Evolutionary conservation across 805 yeast species (phyloP).

Genomic region (Yamadazyma olivae): DNA sequence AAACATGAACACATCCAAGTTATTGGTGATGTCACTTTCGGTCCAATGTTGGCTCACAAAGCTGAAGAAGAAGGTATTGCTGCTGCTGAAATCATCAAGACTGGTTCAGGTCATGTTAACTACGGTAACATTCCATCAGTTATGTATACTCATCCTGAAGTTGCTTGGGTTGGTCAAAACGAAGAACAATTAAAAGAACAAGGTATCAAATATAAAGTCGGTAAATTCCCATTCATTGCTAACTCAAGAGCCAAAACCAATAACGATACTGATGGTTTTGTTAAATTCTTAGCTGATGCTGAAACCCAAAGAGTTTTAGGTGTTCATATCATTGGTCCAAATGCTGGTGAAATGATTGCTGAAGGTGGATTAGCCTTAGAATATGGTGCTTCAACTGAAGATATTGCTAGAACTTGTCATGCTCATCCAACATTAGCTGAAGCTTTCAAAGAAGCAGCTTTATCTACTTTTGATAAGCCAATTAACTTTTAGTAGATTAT

Average conservation of each 20-base stretch:
- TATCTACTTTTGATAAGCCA: conserved; percentile 89
- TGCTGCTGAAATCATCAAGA: conserved; percentile 90
- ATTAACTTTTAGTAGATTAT: conserved; percentile 68
- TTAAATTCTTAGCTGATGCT: conserved; percentile 92
- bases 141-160: conserved; percentile 99
- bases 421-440: conserved; percentile 98
- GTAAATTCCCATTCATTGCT: conserved; percentile 98
- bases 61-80: conserved; percentile 99
- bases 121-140: conserved; percentile 97
- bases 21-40: conserved; percentile 97
- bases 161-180: conserved; percentile 98
- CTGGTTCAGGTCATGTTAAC: conserved; percentile 97
- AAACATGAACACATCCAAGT: conserved; percentile 92
- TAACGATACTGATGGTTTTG: conserved; percentile 95
- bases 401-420: conserved; percentile 94
- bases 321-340: conserved; percentile 95
- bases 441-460: conserved; percentile 97
- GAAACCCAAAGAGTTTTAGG: conserved; percentile 97
- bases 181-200: conserved; percentile 93
- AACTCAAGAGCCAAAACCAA: conserved; percentile 99
- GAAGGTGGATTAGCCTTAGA: conserved; percentile 97
- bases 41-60: conserved; percentile 99
- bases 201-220: conserved; percentile 87
- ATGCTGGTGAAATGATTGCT: conserved; percentile 99
- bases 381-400: conserved; percentile 98